Evolutionary conservation across 164 flowering plant genomes (phyloP).

Genomic region (Chimonanthus praecox): DNA sequence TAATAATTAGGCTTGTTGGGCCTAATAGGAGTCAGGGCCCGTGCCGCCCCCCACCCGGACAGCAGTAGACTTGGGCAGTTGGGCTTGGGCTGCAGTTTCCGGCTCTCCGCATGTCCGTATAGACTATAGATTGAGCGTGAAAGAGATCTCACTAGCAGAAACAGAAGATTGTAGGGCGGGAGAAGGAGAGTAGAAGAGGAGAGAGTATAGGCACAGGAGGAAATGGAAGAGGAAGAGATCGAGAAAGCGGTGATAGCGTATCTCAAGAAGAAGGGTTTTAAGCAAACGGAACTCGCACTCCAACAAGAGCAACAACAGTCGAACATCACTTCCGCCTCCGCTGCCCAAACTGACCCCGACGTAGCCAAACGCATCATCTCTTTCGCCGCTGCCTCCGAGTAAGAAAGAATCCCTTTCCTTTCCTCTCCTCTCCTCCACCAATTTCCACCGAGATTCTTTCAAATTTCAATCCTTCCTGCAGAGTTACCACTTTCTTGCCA

Average conservation of each 20-base stretch:
- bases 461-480: too few relatives aligned
- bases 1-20: too few relatives aligned
- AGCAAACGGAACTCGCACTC: constrained; percentile 60
- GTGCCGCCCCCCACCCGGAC: too few relatives aligned
- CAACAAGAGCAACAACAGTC: constrained; percentile 45
- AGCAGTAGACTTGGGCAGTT: too few relatives aligned
- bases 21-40: too few relatives aligned
- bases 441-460: neutral
- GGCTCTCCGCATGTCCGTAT: too few relatives aligned
- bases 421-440: neutral
- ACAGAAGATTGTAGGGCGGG: neutral
- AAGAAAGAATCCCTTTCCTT: neutral
- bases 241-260: constrained; percentile 68
- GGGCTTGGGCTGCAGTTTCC: too few relatives aligned
- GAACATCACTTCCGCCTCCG: constrained; percentile 28
- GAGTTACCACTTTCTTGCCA: too few relatives aligned
- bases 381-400: constrained; percentile 24
- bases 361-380: constrained; percentile 54
- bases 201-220: too few relatives aligned
- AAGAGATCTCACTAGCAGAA: too few relatives aligned
- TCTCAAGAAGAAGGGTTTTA: constrained; percentile 87
- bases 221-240: constrained; percentile 70
- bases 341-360: constrained; percentile 44
- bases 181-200: neutral
- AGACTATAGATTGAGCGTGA: too few relatives aligned